Evolutionary conservation across 805 yeast genomes (phyloP).

Genomic region (Hanseniaspora clermontiae): DNA sequence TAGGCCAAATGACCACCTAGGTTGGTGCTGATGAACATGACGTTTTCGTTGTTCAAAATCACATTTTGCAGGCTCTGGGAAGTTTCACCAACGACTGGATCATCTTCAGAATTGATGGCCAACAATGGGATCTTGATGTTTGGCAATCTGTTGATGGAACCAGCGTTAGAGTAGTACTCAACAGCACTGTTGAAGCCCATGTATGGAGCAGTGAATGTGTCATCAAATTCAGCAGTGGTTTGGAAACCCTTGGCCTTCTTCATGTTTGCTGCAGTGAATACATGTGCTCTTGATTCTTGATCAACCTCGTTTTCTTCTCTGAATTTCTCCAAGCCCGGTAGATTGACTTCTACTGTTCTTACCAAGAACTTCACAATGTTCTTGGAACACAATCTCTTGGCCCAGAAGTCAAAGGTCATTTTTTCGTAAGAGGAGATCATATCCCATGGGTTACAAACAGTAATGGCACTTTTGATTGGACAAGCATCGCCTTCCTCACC

Average conservation of each 20-base stretch:
- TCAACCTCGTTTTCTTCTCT: slow-evolving; percentile 15
- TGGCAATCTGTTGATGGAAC: slow-evolving; percentile 45
- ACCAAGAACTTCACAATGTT: slow-evolving; percentile 32
- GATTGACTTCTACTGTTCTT: slow-evolving; percentile 35
- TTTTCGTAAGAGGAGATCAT: slow-evolving; percentile 42
- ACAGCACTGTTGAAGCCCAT: slow-evolving; percentile 51
- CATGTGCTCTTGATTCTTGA: slow-evolving; percentile 17
- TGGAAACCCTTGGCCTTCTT: slow-evolving; percentile 30
- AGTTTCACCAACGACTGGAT: slow-evolving; percentile 46
- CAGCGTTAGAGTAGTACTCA: slow-evolving; percentile 54
- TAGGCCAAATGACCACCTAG: slow-evolving; percentile 63
- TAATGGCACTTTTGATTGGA: slow-evolving; percentile 44
- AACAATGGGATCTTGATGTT: slow-evolving; percentile 50
- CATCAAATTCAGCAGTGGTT: slow-evolving; percentile 46
- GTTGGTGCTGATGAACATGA: slow-evolving; percentile 44
- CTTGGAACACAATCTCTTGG: slow-evolving; percentile 32
- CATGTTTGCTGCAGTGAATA: slow-evolving; percentile 27
- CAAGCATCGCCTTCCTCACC: slow-evolving; percentile 51
- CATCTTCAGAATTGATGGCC: slow-evolving; percentile 51
- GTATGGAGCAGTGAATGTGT: slow-evolving; percentile 44
- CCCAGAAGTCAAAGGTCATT: slow-evolving; percentile 30
- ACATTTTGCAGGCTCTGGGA: slow-evolving; percentile 39
- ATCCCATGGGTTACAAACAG: slow-evolving; percentile 66
- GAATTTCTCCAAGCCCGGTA: slow-evolving; percentile 26
- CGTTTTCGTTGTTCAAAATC: slow-evolving; percentile 43